Evolutionary conservation across 2,329 filamentous ascomycete genomes (phyloP), one percentile per base, ranked within the genome.

Genomic region (Sarocladiaceae sp.): DNA sequence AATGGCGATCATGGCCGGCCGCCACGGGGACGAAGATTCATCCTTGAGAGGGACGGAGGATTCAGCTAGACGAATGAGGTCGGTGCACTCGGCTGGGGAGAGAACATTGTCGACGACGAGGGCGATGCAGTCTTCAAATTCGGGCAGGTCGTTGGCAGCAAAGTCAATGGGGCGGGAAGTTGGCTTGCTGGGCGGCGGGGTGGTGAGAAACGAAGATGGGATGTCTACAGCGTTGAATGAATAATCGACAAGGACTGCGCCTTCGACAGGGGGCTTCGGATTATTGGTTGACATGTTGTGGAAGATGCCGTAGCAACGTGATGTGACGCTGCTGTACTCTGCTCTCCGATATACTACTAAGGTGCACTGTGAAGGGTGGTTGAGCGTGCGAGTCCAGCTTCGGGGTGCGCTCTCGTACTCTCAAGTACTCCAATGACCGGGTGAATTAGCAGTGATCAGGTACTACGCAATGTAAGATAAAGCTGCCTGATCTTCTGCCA

Each of bases 1-100:
- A 22, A 82, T 65, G 62, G 87, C 87, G 53, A 92, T 75, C 65
- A 89, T 75, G 0, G 88, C 89, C 2, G 82, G 79, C 49, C 76
- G 73, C 89, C 88, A 93, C 1, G 71, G 66, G 4, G 57, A 54
- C 15, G 20, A 4, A 4, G 26, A 33, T 35, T 22, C 26, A 15
- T 44, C 26, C 2, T 54, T 25, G 6, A 23, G 26, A 15, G 58
- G 54, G 11, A 81, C 77, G 11, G 77, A 78, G n/a, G 77, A 66
- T 61, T 83, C 79, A 10, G 78, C 78, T 5, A 82, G 66, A 11
- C 54, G 23, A 3, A 80, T 56, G 0, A 90, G 71, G 26, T 74
- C 61, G 0, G 67, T 62, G 66, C 88, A 92, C 70, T 92, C 88
- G 8, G 55, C 54, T 1, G 57, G 56, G 0, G 66, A 66, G 51